Conservation (phyloP, 345 rosid genomes). For the Stellera chamaejasme region DNA sequence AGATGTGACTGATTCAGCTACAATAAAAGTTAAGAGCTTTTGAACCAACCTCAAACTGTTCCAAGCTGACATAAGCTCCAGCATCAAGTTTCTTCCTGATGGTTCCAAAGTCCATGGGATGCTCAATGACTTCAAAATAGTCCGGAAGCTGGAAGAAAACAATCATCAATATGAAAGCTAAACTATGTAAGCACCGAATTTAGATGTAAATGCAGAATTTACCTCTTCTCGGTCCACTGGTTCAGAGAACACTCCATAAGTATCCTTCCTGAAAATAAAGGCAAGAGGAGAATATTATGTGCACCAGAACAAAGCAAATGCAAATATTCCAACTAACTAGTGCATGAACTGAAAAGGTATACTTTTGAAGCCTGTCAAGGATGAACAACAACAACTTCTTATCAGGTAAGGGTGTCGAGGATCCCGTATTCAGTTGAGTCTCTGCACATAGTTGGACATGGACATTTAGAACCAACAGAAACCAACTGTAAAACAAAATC, state of each 20-base stretch:
- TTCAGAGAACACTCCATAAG: constrained; percentile 58
- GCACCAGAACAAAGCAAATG: constrained; percentile 14
- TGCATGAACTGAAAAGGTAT: constrained; percentile 19
- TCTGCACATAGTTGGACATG: constrained; percentile 16
- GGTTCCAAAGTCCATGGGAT: constrained; percentile 88
- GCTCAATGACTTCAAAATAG: constrained; percentile 61
- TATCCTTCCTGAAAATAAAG: constrained; percentile 52
- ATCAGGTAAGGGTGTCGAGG: constrained; percentile 93
- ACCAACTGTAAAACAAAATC: constrained; percentile 12
- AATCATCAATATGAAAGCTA: constrained; percentile 1
- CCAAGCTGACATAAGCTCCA: constrained; percentile 52
- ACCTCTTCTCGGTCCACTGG: constrained; percentile 73
- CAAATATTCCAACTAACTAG: constrained; percentile 17
- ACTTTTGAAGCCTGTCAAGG: constrained; percentile 99
- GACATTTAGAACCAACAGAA: constrained; percentile 3
- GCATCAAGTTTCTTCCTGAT: constrained; percentile 50
- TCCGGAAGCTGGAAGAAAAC: constrained; percentile 70
- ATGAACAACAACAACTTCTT: constrained; percentile 94
- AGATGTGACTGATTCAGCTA: neutral
- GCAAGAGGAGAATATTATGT: constrained; percentile 11
- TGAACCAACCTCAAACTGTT: constrained; percentile 77
- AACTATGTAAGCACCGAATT: neutral
- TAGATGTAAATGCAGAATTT: constrained; percentile 15
- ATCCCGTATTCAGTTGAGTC: constrained; percentile 41
- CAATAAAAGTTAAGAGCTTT: constrained; percentile 1